phyloP scores from a whole-genome alignment of 139 green algal species.

The Chlamydomonas eustigma region DNA sequence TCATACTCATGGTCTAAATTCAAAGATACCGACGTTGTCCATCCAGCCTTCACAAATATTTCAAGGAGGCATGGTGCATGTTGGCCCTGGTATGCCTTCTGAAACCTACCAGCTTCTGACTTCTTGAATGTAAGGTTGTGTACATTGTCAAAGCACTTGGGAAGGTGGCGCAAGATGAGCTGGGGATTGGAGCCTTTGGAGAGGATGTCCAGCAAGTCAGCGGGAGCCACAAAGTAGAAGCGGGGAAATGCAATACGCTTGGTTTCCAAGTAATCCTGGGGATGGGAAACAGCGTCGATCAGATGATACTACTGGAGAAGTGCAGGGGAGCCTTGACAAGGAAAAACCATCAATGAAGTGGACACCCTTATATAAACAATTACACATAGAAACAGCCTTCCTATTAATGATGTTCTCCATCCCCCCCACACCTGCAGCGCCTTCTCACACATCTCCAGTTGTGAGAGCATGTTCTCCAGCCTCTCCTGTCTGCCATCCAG shows the following conservation, averaged over 20 bases:
- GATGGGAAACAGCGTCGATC: not conserved
- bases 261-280: conserved; percentile 87
- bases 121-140: conserved; percentile 81
- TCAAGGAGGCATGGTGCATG: no score
- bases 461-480: conserved; percentile 78
- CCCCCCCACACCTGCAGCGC: conserved; percentile 69
- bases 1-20: no score
- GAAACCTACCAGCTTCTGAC: conserved; percentile 6
- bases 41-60: no score
- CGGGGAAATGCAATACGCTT: conserved; percentile 88
- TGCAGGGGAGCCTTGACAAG: no score
- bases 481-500: conserved; percentile 81
- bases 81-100: no score
- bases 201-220: conserved; percentile 90
- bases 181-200: conserved; percentile 82
- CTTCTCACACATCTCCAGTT: conserved; percentile 93
- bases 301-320: no score
- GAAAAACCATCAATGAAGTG: no score
- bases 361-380: no score
- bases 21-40: no score
- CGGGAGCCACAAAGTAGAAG: conserved; percentile 91
- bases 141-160: conserved; percentile 90
- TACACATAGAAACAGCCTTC: no score
- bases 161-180: conserved; percentile 79
- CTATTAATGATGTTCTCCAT: no score